phyloP scores from a whole-genome alignment of 805 yeast species.

The Phaffomyces antillensis region DNA sequence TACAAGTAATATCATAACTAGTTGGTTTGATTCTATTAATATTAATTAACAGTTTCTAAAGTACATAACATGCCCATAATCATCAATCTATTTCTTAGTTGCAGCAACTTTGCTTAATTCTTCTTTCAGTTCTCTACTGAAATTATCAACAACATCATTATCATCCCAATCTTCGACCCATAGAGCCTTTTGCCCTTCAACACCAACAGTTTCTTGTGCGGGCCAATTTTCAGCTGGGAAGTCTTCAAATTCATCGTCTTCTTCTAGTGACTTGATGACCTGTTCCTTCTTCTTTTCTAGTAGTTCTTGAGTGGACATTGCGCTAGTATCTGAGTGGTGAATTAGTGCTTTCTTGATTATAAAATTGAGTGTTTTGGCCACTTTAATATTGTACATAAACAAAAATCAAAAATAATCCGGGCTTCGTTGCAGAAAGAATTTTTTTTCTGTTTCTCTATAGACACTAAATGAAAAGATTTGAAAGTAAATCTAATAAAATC shows the following conservation, averaged over 20 bases:
- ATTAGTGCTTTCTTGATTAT: background rate
- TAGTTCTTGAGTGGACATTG: slow-evolving; percentile 10
- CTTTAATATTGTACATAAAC: background rate
- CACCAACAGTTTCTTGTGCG: slow-evolving; percentile 44
- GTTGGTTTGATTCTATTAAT: background rate
- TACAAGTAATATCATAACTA: background rate
- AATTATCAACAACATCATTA: slow-evolving; percentile 88
- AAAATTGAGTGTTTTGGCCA: background rate
- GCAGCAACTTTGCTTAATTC: slow-evolving; percentile 21
- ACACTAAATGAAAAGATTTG: no score
- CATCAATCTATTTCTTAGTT: slow-evolving; percentile 9
- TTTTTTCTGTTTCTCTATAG: no score
- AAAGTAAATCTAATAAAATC: no score
- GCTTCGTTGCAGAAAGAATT: no score
- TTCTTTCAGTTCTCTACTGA: slow-evolving; percentile 60
- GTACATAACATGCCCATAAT: background rate
- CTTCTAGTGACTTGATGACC: slow-evolving; percentile 68
- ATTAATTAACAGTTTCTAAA: background rate
- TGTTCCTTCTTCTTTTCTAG: slow-evolving; percentile 20
- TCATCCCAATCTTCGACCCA: slow-evolving; percentile 99
- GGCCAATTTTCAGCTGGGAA: slow-evolving; percentile 90
- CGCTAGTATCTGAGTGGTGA: background rate
- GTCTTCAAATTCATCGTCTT: slow-evolving; percentile 96
- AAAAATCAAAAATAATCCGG: background rate
- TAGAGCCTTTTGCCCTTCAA: slow-evolving; percentile 49